These are phyloP conservation scores for Phytopythium sindhum DNA, from an alignment of 352 stramenopile genomes.

Conservation along the genomic window DNA sequence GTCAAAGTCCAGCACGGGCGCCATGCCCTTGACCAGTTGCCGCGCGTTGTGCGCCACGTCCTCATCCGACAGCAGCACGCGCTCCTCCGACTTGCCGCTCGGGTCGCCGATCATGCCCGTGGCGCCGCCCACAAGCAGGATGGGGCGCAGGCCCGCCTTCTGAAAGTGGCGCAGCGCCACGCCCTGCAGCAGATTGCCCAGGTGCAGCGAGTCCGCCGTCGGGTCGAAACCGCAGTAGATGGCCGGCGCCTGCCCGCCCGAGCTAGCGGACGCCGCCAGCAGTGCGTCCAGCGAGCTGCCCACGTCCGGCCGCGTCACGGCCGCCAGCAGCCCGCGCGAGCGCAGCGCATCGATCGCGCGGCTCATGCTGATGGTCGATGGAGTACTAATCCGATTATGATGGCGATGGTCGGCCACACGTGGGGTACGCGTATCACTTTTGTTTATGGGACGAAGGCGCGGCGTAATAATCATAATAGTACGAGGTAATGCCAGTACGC, in stretches of 20 bases:
- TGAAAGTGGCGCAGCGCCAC: conserved; percentile 89
- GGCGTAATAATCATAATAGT: neutral
- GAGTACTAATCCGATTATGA: neutral
- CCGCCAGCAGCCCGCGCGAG: conserved; percentile 67
- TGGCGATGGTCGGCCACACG: neutral
- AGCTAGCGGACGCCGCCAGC: conserved; percentile 14
- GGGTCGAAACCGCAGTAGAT: conserved; percentile 92
- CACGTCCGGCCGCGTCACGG: conserved; percentile 64
- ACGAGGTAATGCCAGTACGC: too few species aligned
- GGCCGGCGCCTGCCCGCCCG: conserved; percentile 19
- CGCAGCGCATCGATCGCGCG: conserved; percentile 56
- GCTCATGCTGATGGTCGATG: conserved; percentile 46
- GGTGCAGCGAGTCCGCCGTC: conserved; percentile 89
- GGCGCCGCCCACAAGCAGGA: conserved; percentile 85
- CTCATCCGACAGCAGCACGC: conserved; percentile 93
- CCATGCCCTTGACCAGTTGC: conserved; percentile 90
- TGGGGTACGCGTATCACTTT: too few species aligned
- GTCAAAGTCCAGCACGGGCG: conserved; percentile 94
- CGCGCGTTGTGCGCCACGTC: conserved; percentile 88
- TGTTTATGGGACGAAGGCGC: neutral
- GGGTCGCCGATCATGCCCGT: conserved; percentile 97
- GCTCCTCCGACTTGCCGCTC: conserved; percentile 97
- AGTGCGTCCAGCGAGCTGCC: conserved; percentile 50
- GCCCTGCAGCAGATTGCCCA: conserved; percentile 88
- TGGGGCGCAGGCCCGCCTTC: conserved; percentile 82